These are phyloP conservation scores for Pseudogymnoascus sp. DNA, from an alignment of 2,329 filamentous ascomycete genomes.

Conservation along the genomic window DNA sequence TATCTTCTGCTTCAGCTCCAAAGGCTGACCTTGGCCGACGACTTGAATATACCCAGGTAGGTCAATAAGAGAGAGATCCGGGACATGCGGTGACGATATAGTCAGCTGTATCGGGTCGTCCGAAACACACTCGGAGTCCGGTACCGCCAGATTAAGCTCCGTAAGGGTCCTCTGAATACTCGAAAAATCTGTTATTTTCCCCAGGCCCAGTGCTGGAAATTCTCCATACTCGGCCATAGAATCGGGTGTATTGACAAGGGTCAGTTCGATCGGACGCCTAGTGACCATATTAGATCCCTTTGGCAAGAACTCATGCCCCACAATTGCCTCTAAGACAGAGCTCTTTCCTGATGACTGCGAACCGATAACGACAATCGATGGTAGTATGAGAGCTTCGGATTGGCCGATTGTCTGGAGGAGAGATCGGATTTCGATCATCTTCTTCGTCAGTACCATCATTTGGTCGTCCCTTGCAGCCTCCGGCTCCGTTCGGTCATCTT, in stretches of 20 bases:
- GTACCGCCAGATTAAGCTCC: constrained; percentile 88
- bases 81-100: constrained; percentile 91
- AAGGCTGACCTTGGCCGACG: constrained; percentile 79
- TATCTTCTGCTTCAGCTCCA: constrained; percentile 91
- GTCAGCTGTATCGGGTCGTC: constrained; percentile 95
- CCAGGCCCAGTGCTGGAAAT: constrained; percentile 83
- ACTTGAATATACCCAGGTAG: constrained; percentile 97
- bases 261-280: constrained; percentile 87
- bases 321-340: constrained; percentile 91
- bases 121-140: constrained; percentile 83
- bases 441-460: constrained; percentile 98
- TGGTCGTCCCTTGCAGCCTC: constrained; percentile 81
- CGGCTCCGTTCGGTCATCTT: constrained; percentile 52
- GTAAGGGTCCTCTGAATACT: constrained; percentile 90
- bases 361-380: constrained; percentile 97
- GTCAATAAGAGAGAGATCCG: constrained; percentile 91
- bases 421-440: constrained; percentile 98
- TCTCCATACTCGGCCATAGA: constrained; percentile 86
- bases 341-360: constrained; percentile 98
- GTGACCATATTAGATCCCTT: constrained; percentile 99
- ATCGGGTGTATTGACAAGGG: constrained; percentile 87
- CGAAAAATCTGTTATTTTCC: constrained; percentile 83
- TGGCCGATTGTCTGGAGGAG: constrained; percentile 89
- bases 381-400: constrained; percentile 76
- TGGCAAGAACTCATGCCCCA: constrained; percentile 93